phyloP scores from a whole-genome alignment of 1,284 basidiomycete genomes.

The Cutaneotrichosporon sp. region DNA sequence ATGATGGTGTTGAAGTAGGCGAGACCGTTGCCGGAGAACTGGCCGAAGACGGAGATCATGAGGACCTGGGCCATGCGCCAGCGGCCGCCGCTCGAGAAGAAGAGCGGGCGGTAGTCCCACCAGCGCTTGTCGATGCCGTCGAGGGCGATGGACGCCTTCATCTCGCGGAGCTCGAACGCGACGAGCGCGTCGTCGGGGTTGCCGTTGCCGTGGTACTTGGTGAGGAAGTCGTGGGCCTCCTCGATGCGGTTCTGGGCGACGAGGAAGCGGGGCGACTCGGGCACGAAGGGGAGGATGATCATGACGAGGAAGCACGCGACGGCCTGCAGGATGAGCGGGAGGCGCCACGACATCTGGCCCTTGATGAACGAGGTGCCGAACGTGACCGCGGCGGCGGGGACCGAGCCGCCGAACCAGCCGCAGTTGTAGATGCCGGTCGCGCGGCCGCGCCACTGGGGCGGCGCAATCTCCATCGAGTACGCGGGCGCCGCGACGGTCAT shows the following conservation, averaged over 20 bases:
- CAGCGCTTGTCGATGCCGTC: conserved; percentile 65
- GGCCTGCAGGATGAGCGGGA: conserved; percentile 35
- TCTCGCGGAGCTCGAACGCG: conserved; percentile 62
- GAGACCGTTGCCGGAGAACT: conserved; percentile 58
- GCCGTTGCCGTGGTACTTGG: conserved; percentile 61
- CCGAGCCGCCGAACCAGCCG: conserved; percentile 43
- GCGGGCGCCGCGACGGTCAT: conserved; percentile 59
- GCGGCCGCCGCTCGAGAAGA: conserved; percentile 34
- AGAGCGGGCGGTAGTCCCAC: conserved; percentile 55
- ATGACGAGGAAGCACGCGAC: conserved; percentile 20
- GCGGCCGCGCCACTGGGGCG: conserved; percentile 66
- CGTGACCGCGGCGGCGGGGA: conserved; percentile 45
- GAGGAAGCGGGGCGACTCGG: conserved; percentile 36
- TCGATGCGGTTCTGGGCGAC: conserved; percentile 53
- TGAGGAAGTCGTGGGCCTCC: conserved; percentile 70
- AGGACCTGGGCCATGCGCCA: conserved; percentile 44
- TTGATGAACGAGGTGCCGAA: conserved; percentile 39
- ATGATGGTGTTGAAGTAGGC: conserved; percentile 54
- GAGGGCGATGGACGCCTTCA: conserved; percentile 59
- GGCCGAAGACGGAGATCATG: conserved; percentile 53
- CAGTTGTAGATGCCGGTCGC: conserved; percentile 58
- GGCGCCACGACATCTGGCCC: conserved; percentile 31
- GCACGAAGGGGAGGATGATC: conserved; percentile 25
- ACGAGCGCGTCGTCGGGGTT: conserved; percentile 50
- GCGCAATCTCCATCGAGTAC: conserved; percentile 59